phyloP scores from a whole-genome alignment of 805 yeast genomes.

The Kodamaea restingae region DNA sequence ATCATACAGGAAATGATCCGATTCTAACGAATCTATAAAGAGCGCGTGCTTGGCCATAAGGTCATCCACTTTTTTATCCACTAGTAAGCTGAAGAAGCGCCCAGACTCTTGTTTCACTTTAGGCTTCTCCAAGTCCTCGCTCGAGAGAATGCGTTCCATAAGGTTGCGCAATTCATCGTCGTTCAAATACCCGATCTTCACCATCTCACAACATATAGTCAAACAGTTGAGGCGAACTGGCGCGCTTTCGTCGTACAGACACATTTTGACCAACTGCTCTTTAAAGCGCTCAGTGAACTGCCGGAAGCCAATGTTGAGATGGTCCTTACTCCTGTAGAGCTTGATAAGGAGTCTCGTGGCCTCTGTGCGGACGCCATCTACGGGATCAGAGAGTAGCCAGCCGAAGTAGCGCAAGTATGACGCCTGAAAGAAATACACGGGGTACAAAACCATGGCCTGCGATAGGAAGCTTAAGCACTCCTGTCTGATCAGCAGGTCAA shows the following conservation, averaged over 20 bases:
- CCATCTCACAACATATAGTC: conserved; percentile 53
- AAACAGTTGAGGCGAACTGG: conserved; percentile 49
- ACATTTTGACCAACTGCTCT: conserved; percentile 59
- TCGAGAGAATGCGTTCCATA: conserved; percentile 26
- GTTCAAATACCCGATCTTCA: conserved; percentile 59
- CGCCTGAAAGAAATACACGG: conserved; percentile 67
- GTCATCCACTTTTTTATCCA: conserved; percentile 35
- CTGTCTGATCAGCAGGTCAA: conserved; percentile 65
- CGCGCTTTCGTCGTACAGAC: conserved; percentile 41
- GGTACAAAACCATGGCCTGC: conserved; percentile 67
- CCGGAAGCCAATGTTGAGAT: conserved; percentile 57
- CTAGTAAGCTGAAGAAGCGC: conserved; percentile 47
- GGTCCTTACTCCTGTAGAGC: conserved; percentile 36
- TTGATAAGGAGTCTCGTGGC: conserved; percentile 54
- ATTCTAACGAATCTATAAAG: conserved; percentile 25
- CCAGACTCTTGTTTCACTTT: conserved; percentile 47
- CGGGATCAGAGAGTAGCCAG: conserved; percentile 77
- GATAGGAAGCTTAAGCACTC: conserved; percentile 64
- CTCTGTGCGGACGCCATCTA: conserved; percentile 57
- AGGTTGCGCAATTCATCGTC: conserved; percentile 41
- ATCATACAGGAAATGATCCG: conserved; percentile 19
- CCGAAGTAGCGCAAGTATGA: conserved; percentile 74
- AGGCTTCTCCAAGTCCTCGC: conserved; percentile 13
- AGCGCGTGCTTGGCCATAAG: conserved; percentile 31
- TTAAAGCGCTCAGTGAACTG: conserved; percentile 77